phyloP scores from a whole-genome alignment of 2,329 filamentous ascomycete species.

The Sporothrix brasiliensis region DNA sequence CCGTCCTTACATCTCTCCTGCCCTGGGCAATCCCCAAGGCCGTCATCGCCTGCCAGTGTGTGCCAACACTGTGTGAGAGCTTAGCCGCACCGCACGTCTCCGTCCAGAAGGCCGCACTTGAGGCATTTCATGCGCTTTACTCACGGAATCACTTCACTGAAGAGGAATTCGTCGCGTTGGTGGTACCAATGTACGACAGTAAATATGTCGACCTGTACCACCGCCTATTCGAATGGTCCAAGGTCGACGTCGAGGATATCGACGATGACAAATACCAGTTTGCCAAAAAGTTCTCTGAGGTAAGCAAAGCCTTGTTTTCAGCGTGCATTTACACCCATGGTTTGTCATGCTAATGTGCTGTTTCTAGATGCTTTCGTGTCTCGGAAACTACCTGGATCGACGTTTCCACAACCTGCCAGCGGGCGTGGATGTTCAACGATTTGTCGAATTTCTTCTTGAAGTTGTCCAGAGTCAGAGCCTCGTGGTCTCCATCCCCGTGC shows the following conservation, averaged over 20 bases:
- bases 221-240: conserved; percentile 76
- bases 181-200: conserved; percentile 77
- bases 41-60: conserved; percentile 69
- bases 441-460: conserved; percentile 76
- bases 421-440: conserved; percentile 67
- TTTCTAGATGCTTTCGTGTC: conserved; percentile 76
- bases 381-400: conserved; percentile 81
- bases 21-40: conserved; percentile 87
- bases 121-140: conserved; percentile 83
- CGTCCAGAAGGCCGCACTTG: conserved; percentile 78
- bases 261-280: conserved; percentile 91
- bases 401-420: conserved; percentile 68
- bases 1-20: conserved; percentile 76
- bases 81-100: conserved; percentile 70
- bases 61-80: conserved; percentile 70
- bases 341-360: neutral
- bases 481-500: conserved; percentile 87
- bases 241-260: conserved; percentile 77
- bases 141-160: conserved; percentile 72
- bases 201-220: conserved; percentile 71
- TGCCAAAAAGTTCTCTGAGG: conserved; percentile 92
- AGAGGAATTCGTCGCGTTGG: conserved; percentile 75
- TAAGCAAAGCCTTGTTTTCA: conserved; percentile 46
- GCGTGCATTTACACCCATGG: neutral
- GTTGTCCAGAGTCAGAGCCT: conserved; percentile 85